Evolutionary conservation across 371 early-diverging fungal species (phyloP), one percentile per base, ranked within the genome.

Genomic region (Mortierella sp.): DNA sequence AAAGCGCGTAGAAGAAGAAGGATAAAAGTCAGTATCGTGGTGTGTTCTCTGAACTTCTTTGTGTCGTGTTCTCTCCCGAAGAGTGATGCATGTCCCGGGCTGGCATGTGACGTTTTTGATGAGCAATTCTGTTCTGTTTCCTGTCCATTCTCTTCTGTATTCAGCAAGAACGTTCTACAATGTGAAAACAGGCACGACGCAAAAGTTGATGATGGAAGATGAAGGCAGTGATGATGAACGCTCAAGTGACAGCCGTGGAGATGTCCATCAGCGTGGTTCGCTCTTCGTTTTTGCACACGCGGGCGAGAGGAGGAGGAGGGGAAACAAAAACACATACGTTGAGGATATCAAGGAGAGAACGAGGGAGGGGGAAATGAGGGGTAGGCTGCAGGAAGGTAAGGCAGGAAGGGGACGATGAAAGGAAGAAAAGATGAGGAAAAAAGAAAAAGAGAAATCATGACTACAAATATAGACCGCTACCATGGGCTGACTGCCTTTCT

Each of bases 351-450:
- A 19, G n/a, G 10, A 29, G 34, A n/a, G 39, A 50, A 39, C 14
- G 41, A 47, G 68, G 50, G 53, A 41, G 14, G 29, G 31, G 13
- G 16, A n/a, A 24, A 3, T 68, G 53, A 68, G 55, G 34, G 58
- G 58, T 58, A 48, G 52, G n/a, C 48, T 34, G 68, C n/a, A 48
- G 39, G 13, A 47, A 48, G 31, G 68, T 37, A 47, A 68, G 68
- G 48, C 31, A 68, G 68, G 68, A 68, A 22, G 22, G 68, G 50
- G 52, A 58, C 58, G 58, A 58, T 58, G 58, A 16, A 44, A 55
- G 45, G 40, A 53, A 31, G 41, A 26, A 50, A 31, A 63, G 39
- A 44, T 5, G 47, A 47, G n/a, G 29, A 66, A 19, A 58, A 50
- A 43, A 61, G 31, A 43, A 61, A 58, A 8, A 31, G 64, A n/a